These are phyloP conservation scores for Prinsepia uniflora DNA, from an alignment of 306 rosid species.

Conservation along the genomic window DNA sequence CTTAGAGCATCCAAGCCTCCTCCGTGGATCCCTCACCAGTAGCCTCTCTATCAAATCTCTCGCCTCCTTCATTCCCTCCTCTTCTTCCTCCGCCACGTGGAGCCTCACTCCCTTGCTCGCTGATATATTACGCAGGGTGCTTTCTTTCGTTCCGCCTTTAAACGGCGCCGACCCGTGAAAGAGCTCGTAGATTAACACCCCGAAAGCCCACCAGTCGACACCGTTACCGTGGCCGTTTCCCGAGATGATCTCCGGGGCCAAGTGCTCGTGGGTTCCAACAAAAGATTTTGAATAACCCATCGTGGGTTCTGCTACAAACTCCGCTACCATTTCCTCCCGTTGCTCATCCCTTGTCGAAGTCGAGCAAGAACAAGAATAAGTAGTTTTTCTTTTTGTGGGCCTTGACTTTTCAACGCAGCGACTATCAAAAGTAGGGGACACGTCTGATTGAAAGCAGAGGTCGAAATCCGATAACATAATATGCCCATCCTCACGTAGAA, in stretches of 20 bases:
- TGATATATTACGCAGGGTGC: slow-evolving; percentile 68
- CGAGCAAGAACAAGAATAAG: slow-evolving; percentile 31
- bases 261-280: slow-evolving; percentile 86
- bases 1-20: slow-evolving; percentile 55
- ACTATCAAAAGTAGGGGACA: slow-evolving; percentile 35
- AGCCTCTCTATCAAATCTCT: slow-evolving; percentile 61
- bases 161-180: slow-evolving; percentile 81
- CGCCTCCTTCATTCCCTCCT: slow-evolving; percentile 47
- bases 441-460: slow-evolving; percentile 69
- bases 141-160: slow-evolving; percentile 66
- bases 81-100: slow-evolving; percentile 36
- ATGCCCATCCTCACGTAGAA: slow-evolving; percentile 81
- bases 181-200: slow-evolving; percentile 64
- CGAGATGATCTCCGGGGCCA: slow-evolving; percentile 73
- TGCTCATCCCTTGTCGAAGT: not conserved
- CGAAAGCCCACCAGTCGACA: slow-evolving; percentile 98
- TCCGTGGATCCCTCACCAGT: slow-evolving; percentile 58
- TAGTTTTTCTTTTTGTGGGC: not conserved
- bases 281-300: slow-evolving; percentile 73
- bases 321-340: slow-evolving; percentile 25
- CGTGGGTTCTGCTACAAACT: slow-evolving; percentile 79
- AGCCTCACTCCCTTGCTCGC: slow-evolving; percentile 46
- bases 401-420: not conserved
- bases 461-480: slow-evolving; percentile 94
- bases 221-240: slow-evolving; percentile 81